A percentile compares a stretch with the other conserved stretches of the same genome.
These are phyloP conservation scores for Mortierella sp. DNA, from an alignment of 371 early-diverging fungal genomes.

Conservation along the genomic window DNA sequence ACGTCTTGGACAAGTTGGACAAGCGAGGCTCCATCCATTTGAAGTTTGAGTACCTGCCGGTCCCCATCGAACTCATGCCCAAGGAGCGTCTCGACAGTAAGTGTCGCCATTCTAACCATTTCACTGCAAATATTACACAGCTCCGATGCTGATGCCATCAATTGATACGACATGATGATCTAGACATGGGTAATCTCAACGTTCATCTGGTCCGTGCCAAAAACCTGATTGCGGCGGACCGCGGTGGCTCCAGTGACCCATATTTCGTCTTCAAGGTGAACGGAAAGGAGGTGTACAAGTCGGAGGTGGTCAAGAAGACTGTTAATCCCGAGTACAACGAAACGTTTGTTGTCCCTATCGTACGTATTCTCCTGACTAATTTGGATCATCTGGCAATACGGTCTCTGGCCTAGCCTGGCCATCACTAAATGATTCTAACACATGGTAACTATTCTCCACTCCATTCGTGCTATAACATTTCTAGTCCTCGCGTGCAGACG, in stretches of 20 bases:
- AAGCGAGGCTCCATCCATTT: slow-evolving; percentile 59
- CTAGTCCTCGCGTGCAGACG: slow-evolving; percentile 65
- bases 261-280: slow-evolving; percentile 80
- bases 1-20: slow-evolving; percentile 41
- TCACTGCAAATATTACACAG: no score
- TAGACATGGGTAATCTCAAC: slow-evolving; percentile 59
- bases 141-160: no score
- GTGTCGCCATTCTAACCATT: slow-evolving; percentile 17
- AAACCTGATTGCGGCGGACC: slow-evolving; percentile 63
- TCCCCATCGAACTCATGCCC: slow-evolving; percentile 61
- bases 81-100: slow-evolving; percentile 71
- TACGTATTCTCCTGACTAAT: slow-evolving; percentile 61
- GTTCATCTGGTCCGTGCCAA: slow-evolving; percentile 61
- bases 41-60: slow-evolving; percentile 65
- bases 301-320: slow-evolving; percentile 80
- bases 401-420: no score
- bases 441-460: slow-evolving; percentile 48
- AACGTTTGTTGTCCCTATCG: slow-evolving; percentile 75
- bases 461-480: neutral
- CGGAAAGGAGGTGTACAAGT: slow-evolving; percentile 83
- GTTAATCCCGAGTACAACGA: slow-evolving; percentile 91
- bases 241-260: slow-evolving; percentile 84
- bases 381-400: no score
- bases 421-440: no score
- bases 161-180: no score